Conservation (phyloP, 352 stramenopile genomes). For the Pythium vanterpoolii region DNA sequence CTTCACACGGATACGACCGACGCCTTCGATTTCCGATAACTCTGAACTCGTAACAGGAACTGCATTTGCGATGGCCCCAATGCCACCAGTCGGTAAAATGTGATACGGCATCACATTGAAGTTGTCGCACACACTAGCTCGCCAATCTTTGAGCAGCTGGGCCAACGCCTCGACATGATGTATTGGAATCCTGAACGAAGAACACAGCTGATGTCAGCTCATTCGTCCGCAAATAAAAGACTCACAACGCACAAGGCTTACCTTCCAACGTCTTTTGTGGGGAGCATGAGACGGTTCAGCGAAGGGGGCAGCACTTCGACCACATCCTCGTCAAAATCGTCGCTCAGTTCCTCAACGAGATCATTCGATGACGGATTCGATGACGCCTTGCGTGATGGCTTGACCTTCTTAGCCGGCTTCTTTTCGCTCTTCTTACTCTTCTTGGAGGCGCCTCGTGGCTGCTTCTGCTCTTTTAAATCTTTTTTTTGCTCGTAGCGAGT, state of each 20-base stretch:
- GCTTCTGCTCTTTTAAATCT: conserved; percentile 29
- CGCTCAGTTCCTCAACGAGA: conserved; percentile 53
- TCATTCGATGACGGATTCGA: conserved; percentile 23
- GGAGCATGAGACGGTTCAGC: conserved; percentile 54
- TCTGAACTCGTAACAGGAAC: conserved; percentile 74
- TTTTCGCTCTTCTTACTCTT: conserved; percentile 34
- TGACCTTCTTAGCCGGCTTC: conserved; percentile 31
- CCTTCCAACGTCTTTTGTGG: conserved; percentile 42
- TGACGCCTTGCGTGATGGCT: conserved; percentile 31
- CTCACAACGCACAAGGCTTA: conserved; percentile 20
- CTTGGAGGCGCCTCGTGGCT: conserved; percentile 14
- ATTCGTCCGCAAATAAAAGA: neutral
- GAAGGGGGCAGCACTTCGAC: conserved; percentile 41
- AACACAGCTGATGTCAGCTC: neutral
- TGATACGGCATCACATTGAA: conserved; percentile 88
- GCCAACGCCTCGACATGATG: conserved; percentile 67
- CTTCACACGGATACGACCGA: conserved; percentile 79
- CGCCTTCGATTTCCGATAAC: conserved; percentile 75
- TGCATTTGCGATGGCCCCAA: conserved; percentile 76
- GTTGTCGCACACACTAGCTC: conserved; percentile 80
- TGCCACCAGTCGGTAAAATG: conserved; percentile 77
- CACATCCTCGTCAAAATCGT: conserved; percentile 59
- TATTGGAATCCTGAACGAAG: conserved; percentile 51
- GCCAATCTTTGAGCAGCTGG: conserved; percentile 85
- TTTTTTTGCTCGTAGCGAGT: conserved; percentile 45